Evolutionary conservation across 2,329 filamentous ascomycete species (phyloP), one percentile per base, ranked within the genome.

Genomic region (Gliomastix tumulicola): DNA sequence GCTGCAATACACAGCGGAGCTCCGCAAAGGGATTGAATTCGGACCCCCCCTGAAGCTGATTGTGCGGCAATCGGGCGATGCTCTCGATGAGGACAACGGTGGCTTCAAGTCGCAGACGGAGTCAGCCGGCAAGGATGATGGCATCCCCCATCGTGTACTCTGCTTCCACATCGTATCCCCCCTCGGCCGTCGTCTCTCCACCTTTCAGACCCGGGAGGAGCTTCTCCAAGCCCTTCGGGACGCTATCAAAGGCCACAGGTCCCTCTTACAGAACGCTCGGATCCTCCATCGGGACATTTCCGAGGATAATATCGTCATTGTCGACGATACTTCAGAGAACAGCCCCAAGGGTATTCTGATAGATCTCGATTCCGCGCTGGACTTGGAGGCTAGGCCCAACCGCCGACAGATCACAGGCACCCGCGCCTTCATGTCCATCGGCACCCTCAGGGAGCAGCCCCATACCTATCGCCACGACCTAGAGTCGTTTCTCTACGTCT

Each of bases 271-370:
- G 1, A 37, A 54, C 6, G 50, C 52, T 8, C 47, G 49, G 9
- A 58, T 63, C 33, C 49, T 65, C 6, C 53, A 65, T 40, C 46
- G 45, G 21, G 55, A 63, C 30, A 54, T 66, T 12, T 65, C 55
- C 1, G 42, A 53, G 23, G 55, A 57, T 33, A 63, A 62, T 39
- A 58, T 62, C 32, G 58, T 62, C 38, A 58, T 63, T 8, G 56
- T 50, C 6, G 34, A 32, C 8, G 12, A 32, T 9, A 13, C 38
- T 21, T 19, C 34, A 25, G 41, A 35, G 30, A 44, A 44, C 21
- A 34, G 38, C 5, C 18, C n/a, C 6, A 49, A 41, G 18, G 56
- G 55, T n/a, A 51, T 54, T 39, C 44, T 60, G 10, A 61, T 60
- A 42, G 50, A 62, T 39, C 44, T 60, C 6, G 51, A 60, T 37